Base-by-base conservation (phyloP, 1,139 yeast species). In the Pichia norvegensis region DNA sequence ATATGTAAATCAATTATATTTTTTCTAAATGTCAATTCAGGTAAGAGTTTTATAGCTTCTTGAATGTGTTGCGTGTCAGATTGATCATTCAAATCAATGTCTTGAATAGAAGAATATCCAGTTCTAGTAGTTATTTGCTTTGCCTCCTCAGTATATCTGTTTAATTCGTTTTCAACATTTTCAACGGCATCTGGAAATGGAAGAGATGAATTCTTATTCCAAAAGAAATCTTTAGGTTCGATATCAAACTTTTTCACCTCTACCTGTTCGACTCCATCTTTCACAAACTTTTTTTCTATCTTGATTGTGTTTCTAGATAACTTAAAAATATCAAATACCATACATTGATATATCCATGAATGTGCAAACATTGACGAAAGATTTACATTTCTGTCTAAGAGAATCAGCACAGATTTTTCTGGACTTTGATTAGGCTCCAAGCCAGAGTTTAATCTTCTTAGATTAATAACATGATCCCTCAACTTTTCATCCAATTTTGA, bases 111-210 rank as follows among this genome's bases (percentile, higher is more conserved):
- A 4, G 68, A 59, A 20, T 82, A 79, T 6, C 95, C 95, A 9
- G 95, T 84, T 53, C 76, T 80, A 50, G 77, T 75, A 3, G 97
- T 87, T 48, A 94, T 73, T 48, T 84, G 95, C 51, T 79, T 82
- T 2, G 97, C 96, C 57, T 87, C 96, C 49, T 78, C 76, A 55
- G 90, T 90, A 66, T 92, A 92, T 47, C 74, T 72, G 52, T 82
- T 79, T 50, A 90, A 72, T 51, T 88, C 97, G 17, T 74, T 68
- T 61, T 94, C 97, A 23, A 95, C 92, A 64, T 86, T 86, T 62
- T 92, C 98, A 31, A 95, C 98, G 21, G 94, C 97, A 62, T 92
- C 97, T 1, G 98, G 98, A 70, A 92, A 92, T 36, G 98, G 97
- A 48, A 87, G 69, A 48, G 84, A 84, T 13, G 95, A 74, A 65